Percentiles rank a stretch among this genome's conserved stretches.
Evolutionary conservation across 2,329 filamentous ascomycete genomes (phyloP).

Genomic region (Xylaria sp.): DNA sequence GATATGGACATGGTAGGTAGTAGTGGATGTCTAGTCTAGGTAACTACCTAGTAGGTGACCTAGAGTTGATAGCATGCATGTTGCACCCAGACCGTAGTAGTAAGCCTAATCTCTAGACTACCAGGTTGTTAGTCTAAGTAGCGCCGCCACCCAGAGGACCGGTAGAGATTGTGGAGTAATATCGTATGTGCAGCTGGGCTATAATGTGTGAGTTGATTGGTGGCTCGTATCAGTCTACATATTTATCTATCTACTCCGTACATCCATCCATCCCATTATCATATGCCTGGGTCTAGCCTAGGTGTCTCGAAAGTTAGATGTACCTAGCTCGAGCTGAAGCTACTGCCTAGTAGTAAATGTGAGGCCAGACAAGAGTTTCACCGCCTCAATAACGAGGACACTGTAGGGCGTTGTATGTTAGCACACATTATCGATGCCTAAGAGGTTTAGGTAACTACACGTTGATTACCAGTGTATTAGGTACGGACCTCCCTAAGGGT

Average conservation of each 20-base stretch:
- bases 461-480: too few species aligned
- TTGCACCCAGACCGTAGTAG: not conserved
- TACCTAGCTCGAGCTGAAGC: too few species aligned
- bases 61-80: not conserved
- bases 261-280: too few species aligned
- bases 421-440: not conserved
- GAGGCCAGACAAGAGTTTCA: not conserved
- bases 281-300: too few species aligned
- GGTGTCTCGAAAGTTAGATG: too few species aligned
- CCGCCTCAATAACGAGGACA: not conserved
- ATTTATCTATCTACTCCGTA: not conserved
- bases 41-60: not conserved
- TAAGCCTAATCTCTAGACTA: conserved; percentile 7
- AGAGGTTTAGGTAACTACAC: too few species aligned
- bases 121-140: not conserved
- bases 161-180: conserved; percentile 6
- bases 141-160: not conserved
- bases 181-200: not conserved
- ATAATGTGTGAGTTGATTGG: not conserved
- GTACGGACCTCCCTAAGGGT: too few species aligned
- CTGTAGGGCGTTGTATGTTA: not conserved
- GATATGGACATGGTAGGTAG: conserved; percentile 12
- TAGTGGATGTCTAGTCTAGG: not conserved
- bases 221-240: not conserved
- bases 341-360: too few species aligned